Base-by-base conservation (phyloP, 306 rosid genomes). In the Casuarina cunninghamiana region DNA sequence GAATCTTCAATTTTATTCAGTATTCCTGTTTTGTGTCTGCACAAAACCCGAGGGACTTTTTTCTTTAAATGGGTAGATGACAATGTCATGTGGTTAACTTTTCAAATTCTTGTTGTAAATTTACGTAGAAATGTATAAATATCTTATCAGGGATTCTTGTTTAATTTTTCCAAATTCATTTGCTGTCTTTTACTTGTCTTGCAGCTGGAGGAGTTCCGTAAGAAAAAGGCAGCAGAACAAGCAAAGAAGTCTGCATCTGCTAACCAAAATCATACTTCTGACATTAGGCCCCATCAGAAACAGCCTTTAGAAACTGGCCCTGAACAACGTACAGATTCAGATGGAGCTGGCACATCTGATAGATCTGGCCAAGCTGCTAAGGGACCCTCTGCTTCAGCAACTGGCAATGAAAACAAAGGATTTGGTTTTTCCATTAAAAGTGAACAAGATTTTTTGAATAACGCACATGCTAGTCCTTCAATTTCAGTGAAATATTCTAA, bases 191-290 rank as follows among this genome's bases (percentile, higher is more conserved):
- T 70, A 12, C 44, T 26, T 39, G 72, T 67, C 51, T 77, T 87
- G 86, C 89, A 96, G 99, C 79, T 93, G 69, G 99, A 96, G 79
- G 99, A 96, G 89, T 93, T 96, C 79, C 94, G 97, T 41, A 93
- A 89, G 90, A 95, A 89, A 86, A 95, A 88, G 78, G 97, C 97
- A 6, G 96, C 97, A 37, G 97, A 93, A 69, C 89, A 87, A 58
- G 88, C 78, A 37, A 96, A 93, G 91, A 93, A 90, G 83, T 75
- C 87, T 74, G 78, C 89, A 62, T 68, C 92, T 42, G 75, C 88
- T 49, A 77, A 81, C 82, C 81, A 82, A 67, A 78, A 10, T 70
- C 58, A 45, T 75, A 78, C 77, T 49, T 84, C 92, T 81, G 93
- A 86, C 78, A 69, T 70, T 75, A 78, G 86, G 77, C 73, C 66